Base-by-base conservation (phyloP, 1,139 yeast species). In the Geotrichum phurueaensis region DNA sequence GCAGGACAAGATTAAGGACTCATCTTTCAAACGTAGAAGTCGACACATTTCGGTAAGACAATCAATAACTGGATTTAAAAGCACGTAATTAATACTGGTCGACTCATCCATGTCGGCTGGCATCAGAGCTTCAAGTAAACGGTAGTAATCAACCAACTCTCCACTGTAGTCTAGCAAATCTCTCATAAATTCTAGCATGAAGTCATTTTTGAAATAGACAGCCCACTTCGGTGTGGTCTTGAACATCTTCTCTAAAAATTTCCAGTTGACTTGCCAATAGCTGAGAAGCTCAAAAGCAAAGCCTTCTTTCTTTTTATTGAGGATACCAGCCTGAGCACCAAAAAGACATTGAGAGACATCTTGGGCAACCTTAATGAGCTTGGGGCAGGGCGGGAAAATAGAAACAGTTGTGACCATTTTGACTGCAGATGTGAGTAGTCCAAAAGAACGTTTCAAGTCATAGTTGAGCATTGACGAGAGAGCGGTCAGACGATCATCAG, bases 161-260 rank as follows among this genome's bases (percentile, higher is more conserved):
- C 86, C 86, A 66, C 96, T 86, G 56, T 89, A 78, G 66, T 92
- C 97, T 59, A 91, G 78, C 0, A 90, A 86, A 71, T 91, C 97
- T 71, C 96, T 83, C 20, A 97, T 89, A 67, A 90, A 91, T 64
- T 89, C 95, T 56, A 87, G 80, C 70, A 89, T 77, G 57, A 81
- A 81, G 0, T 79, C 79, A 45, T 83, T 78, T 54, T 81, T 83
- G 68, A 84, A 86, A 49, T 77, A 75, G 3, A 65, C 65, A 0
- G 96, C 90, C 98, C 98, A 92, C 7, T 73, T 71, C 25, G 88
- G 77, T 0, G 96, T 89, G 60, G 83, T 80, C 52, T 79, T 77
- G 67, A 87, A 91, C 2, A 89, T 81, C 79, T 86, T 80, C 54
- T 83, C 82, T 64, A 92, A 74, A 65, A 89, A 87, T 15, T 71